These are phyloP conservation scores for Gossypium mustelinum DNA, from an alignment of 345 rosid genomes.

Conservation along the genomic window DNA sequence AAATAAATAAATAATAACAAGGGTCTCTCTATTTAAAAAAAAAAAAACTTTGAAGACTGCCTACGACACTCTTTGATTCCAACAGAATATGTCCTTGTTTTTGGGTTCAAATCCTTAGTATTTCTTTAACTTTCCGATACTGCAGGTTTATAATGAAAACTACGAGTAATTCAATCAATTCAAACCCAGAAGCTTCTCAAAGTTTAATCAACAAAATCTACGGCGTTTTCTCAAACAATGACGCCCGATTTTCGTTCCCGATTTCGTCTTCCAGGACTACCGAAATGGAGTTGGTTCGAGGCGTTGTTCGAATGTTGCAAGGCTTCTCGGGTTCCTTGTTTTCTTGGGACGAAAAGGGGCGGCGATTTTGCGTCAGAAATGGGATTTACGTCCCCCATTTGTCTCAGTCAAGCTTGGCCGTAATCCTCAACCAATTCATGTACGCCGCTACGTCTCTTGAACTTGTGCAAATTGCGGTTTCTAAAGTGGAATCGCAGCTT, in stretches of 20 bases:
- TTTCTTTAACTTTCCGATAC: not conserved
- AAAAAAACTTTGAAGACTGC: not conserved
- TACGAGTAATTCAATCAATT: not conserved
- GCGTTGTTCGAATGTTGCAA: slow-evolving; percentile 67
- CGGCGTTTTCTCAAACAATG: slow-evolving; percentile 35
- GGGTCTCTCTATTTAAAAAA: too few species aligned
- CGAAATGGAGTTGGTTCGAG: slow-evolving; percentile 62
- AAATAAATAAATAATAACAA: too few species aligned
- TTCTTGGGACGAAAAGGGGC: slow-evolving; percentile 49
- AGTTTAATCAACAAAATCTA: slow-evolving; percentile 36
- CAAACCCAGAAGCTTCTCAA: slow-evolving; percentile 14
- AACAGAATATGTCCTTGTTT: not conserved
- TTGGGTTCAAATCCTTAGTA: not conserved
- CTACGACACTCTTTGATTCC: not conserved
- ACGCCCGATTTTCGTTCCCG: slow-evolving; percentile 32
- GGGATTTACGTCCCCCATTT: slow-evolving; percentile 69
- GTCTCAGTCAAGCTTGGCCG: slow-evolving; percentile 58
- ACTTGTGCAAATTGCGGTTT: slow-evolving; percentile 51
- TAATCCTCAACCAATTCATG: slow-evolving; percentile 51
- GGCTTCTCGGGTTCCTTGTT: slow-evolving; percentile 65
- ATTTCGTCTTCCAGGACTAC: slow-evolving; percentile 37
- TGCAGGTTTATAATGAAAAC: not conserved
- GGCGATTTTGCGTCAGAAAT: slow-evolving; percentile 35
- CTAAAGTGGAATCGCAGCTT: slow-evolving; percentile 29
- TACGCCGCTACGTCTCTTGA: slow-evolving; percentile 74